phyloP scores from a whole-genome alignment of 208 protist species.

The Crithidia bombi region DNA sequence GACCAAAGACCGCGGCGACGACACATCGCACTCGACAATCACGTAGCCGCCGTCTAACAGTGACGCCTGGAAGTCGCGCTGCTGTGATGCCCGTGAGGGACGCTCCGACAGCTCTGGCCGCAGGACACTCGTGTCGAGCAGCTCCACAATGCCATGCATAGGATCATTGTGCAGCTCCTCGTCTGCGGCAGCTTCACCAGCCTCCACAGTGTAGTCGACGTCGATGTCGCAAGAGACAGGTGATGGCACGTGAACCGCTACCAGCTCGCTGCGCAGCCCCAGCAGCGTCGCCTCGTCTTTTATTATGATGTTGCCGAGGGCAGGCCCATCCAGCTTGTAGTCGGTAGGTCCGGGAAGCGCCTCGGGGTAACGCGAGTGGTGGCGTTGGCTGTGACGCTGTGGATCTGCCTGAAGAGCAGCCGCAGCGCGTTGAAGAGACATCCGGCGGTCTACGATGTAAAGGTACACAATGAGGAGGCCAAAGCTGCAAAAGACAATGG shows the following conservation, averaged over 20 bases:
- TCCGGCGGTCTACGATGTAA: background rate
- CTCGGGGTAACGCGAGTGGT: background rate
- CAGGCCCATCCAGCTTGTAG: background rate
- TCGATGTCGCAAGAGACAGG: background rate
- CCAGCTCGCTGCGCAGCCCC: background rate
- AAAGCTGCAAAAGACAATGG: background rate
- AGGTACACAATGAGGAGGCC: background rate
- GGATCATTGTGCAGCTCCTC: background rate
- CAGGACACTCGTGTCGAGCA: background rate
- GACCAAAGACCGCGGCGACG: background rate
- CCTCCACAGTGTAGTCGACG: background rate
- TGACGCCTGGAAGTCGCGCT: background rate
- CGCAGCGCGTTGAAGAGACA: background rate
- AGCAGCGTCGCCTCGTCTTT: background rate
- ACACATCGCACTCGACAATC: conserved; percentile 13
- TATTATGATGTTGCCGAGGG: background rate
- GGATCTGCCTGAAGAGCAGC: background rate
- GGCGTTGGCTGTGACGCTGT: background rate
- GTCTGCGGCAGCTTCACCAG: background rate
- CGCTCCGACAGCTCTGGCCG: background rate
- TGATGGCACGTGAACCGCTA: background rate
- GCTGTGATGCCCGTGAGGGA: background rate
- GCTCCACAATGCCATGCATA: background rate
- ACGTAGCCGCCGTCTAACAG: conserved; percentile 1
- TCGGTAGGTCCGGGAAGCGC: background rate